These are phyloP conservation scores for Chlorella sp. DNA, from an alignment of 139 green algal genomes.

Conservation along the genomic window DNA sequence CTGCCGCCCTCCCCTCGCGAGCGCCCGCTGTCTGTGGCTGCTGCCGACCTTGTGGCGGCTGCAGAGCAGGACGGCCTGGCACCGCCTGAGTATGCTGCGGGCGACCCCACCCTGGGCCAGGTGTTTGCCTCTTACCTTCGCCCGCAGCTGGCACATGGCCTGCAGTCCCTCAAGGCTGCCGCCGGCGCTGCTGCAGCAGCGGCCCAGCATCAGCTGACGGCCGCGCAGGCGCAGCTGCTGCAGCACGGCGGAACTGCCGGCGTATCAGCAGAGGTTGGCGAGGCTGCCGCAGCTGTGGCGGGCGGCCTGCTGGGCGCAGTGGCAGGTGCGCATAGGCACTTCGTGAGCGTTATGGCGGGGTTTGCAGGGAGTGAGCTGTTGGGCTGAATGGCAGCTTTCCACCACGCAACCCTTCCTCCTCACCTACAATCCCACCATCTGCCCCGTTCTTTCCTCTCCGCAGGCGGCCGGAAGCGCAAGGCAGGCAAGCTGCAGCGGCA, in stretches of 20 bases:
- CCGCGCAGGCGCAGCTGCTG: conserved; percentile 17
- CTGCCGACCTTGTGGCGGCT: not conserved
- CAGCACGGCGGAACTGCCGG: not conserved
- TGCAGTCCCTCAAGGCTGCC: not conserved
- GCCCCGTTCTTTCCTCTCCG: not conserved
- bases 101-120: conserved; percentile 36
- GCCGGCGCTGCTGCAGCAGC: not conserved
- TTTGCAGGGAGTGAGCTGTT: no score
- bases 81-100: not conserved
- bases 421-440: not conserved
- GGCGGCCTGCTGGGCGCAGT: not conserved
- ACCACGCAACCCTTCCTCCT: not conserved
- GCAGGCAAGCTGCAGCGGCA: conserved; percentile 32
- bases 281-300: not conserved
- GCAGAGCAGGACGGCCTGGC: not conserved
- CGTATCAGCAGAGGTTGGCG: not conserved
- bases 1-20: conserved; percentile 16
- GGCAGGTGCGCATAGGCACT: not conserved
- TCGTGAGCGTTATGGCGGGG: no score
- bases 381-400: no score
- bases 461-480: conserved; percentile 34
- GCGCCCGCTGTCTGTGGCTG: not conserved
- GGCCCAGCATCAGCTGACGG: conserved; percentile 23
- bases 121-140: conserved; percentile 35
- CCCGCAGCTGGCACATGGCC: conserved; percentile 3